These are phyloP conservation scores for Tetratostichococcus sp. DNA, from an alignment of 139 green algal species.

Conservation along the genomic window DNA sequence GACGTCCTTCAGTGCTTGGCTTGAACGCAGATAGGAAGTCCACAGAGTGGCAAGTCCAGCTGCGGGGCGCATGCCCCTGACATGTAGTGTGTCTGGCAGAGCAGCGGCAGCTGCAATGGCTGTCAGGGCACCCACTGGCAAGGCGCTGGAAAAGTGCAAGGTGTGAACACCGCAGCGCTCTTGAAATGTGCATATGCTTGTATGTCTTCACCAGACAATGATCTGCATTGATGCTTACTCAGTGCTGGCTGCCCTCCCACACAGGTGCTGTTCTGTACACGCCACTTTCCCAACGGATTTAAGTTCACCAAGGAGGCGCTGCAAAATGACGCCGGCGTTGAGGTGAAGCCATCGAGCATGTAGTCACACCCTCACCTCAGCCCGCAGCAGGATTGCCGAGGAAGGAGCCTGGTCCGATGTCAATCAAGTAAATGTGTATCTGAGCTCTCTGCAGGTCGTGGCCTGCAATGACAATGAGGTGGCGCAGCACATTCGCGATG, in stretches of 20 bases:
- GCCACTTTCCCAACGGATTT: constrained; percentile 35
- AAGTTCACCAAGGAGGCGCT: constrained; percentile 33
- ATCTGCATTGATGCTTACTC: no score
- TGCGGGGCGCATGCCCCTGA: constrained; percentile 5
- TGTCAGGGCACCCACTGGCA: neutral
- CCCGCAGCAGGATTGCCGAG: no score
- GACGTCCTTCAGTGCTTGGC: no score
- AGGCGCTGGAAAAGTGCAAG: neutral
- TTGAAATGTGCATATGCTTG: no score
- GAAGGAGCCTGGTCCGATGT: no score
- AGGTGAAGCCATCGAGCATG: constrained; percentile 18
- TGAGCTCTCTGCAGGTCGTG: constrained; percentile 23
- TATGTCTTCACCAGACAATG: no score
- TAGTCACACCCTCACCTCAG: no score
- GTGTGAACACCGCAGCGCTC: no score
- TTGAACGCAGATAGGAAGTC: neutral
- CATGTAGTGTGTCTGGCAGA: neutral
- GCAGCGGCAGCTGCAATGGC: neutral
- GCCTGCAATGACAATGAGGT: constrained; percentile 33
- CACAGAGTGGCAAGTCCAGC: constrained; percentile 22
- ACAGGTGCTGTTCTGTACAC: constrained; percentile 41
- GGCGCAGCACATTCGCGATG: constrained; percentile 16
- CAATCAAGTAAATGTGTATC: no score
- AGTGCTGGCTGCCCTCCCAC: no score
- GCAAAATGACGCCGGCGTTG: constrained; percentile 1